A percentile compares a stretch with the other conserved stretches of the same genome.
Conservation (phyloP, 208 protist genomes). For the Trypanosoma vivax region DNA sequence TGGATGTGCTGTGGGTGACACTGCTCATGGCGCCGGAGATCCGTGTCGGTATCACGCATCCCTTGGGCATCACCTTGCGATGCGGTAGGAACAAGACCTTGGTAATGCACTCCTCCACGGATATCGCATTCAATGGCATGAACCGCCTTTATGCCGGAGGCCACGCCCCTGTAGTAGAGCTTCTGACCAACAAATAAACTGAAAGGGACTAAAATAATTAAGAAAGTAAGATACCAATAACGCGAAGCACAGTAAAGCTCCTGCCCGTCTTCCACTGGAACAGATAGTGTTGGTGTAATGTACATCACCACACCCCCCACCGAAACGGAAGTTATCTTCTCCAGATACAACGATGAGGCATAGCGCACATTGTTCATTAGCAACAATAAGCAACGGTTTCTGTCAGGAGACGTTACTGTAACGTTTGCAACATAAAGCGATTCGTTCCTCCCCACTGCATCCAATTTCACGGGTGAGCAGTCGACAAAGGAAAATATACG, state of each 20-base stretch:
- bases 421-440: slow-evolving; percentile 1
- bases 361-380: slow-evolving; percentile 37
- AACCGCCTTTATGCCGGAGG: slow-evolving; percentile 38
- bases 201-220: slow-evolving; percentile 66
- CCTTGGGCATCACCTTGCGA: neutral
- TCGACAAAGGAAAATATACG: slow-evolving; percentile 9
- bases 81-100: neutral
- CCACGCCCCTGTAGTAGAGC: slow-evolving; percentile 40
- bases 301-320: slow-evolving; percentile 35
- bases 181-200: slow-evolving; percentile 42
- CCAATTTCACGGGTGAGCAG: slow-evolving; percentile 14
- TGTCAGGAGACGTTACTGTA: slow-evolving; percentile 12
- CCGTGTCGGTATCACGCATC: too few relatives aligned
- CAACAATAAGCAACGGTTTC: slow-evolving; percentile 22
- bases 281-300: slow-evolving; percentile 17
- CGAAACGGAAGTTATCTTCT: slow-evolving; percentile 36
- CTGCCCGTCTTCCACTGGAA: slow-evolving; percentile 21
- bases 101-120: slow-evolving; percentile 46
- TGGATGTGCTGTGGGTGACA: slow-evolving; percentile 1
- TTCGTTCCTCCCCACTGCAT: neutral
- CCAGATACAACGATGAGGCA: slow-evolving; percentile 37
- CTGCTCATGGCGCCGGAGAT: too few relatives aligned
- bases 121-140: slow-evolving; percentile 54
- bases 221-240: slow-evolving; percentile 84
- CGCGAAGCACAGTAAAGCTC: slow-evolving; percentile 32